Percentiles rank a stretch among this genome's conserved stretches.
These are phyloP conservation scores for Gryganskiella cystojenkinii DNA, from an alignment of 192 early-diverging fungal genomes.

Conservation along the genomic window DNA sequence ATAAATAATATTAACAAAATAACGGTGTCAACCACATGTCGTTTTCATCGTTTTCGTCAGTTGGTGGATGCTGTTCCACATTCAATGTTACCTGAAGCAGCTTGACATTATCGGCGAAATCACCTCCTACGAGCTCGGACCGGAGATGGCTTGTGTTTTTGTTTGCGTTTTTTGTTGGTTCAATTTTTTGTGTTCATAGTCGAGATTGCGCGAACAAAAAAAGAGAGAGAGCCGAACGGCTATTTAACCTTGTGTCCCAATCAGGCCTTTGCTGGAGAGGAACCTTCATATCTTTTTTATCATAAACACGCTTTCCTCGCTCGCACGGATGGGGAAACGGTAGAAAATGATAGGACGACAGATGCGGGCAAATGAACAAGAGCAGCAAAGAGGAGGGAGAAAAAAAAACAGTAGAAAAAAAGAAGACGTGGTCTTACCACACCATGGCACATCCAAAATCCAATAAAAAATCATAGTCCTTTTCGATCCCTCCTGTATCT, in stretches of 20 bases:
- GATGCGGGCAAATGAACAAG: constrained; percentile 2
- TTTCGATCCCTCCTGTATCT: constrained; percentile 61
- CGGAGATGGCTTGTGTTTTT: constrained; percentile 68
- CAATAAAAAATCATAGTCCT: constrained; percentile 68
- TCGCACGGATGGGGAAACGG: no score
- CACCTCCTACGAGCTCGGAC: constrained; percentile 61
- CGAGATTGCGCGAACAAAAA: background rate
- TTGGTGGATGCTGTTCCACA: background rate
- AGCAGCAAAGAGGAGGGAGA: background rate
- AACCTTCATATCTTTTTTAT: constrained; percentile 6
- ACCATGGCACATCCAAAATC: constrained; percentile 83
- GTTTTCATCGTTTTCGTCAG: background rate
- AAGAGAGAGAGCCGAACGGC: no score
- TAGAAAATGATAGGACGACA: no score
- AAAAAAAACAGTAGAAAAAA: background rate
- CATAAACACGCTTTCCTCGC: constrained; percentile 2
- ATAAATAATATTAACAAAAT: constrained; percentile 8
- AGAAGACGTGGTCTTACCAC: constrained; percentile 51
- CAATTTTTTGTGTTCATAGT: no score
- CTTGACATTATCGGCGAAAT: constrained; percentile 71
- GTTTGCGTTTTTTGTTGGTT: no score
- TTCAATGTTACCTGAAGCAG: constrained; percentile 63
- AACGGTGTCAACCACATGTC: background rate
- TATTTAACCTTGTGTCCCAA: no score
- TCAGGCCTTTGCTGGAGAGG: no score